phyloP scores from a whole-genome alignment of 2,329 filamentous ascomycete species.

The Balansia obtecta region DNA sequence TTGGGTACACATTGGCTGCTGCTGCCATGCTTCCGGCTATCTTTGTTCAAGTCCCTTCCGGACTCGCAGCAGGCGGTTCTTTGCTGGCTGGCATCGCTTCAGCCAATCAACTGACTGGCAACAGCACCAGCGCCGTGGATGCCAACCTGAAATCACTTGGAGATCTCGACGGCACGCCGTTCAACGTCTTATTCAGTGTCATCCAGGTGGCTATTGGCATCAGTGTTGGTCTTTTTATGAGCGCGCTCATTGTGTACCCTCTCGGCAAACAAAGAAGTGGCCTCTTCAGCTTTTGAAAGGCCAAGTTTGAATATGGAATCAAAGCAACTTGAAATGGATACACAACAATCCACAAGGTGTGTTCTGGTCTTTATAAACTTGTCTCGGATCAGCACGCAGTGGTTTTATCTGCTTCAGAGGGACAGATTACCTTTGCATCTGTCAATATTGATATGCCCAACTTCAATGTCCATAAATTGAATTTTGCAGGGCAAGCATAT shows the following conservation, averaged over 20 bases:
- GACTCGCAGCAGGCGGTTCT: conserved; percentile 47
- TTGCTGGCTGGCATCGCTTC: conserved; percentile 44
- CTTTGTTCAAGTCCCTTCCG: conserved; percentile 56
- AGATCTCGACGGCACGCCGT: conserved; percentile 31
- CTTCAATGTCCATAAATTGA: neutral
- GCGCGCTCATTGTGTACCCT: conserved; percentile 42
- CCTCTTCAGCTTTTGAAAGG: conserved; percentile 36
- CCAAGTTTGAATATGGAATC: neutral
- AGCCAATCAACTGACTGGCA: conserved; percentile 40
- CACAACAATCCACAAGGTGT: neutral
- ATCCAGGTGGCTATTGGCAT: conserved; percentile 51
- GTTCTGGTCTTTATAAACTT: neutral
- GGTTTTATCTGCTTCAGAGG: neutral
- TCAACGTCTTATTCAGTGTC: conserved; percentile 43
- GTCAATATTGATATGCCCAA: neutral
- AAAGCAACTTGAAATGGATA: neutral
- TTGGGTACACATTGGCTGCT: conserved; percentile 68
- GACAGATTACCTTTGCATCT: neutral
- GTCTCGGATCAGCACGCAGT: neutral
- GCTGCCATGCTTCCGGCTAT: conserved; percentile 80
- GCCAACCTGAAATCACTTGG: conserved; percentile 10
- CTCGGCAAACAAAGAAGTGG: conserved; percentile 46
- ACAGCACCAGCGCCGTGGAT: conserved; percentile 16
- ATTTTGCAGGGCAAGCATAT: neutral
- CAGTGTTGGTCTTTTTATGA: conserved; percentile 47